phyloP scores from a whole-genome alignment of 148 eudicot genomes.

The Chenopodium suecicum region DNA sequence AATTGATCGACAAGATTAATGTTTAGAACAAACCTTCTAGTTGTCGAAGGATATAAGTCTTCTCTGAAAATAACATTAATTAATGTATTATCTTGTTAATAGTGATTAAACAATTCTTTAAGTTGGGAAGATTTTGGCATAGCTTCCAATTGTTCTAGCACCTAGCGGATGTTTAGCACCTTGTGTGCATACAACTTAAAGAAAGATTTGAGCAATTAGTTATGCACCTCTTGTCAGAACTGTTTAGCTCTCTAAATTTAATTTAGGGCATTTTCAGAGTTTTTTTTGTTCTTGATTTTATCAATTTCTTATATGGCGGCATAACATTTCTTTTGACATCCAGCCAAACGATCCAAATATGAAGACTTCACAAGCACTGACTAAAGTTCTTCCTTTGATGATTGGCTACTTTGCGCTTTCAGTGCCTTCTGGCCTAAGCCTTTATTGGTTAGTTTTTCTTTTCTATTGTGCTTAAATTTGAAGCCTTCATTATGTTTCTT shows the following conservation, averaged over 20 bases:
- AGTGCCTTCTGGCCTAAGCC: conserved; percentile 95
- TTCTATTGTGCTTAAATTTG: not conserved
- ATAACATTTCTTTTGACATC: conserved; percentile 9
- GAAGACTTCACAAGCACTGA: conserved; percentile 78
- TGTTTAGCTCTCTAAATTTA: not conserved
- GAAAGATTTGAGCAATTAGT: no score
- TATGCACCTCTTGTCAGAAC: not conserved
- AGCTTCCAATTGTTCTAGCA: no score
- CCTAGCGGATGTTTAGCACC: no score
- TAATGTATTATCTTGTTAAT: no score
- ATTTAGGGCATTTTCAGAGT: no score
- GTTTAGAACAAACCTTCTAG: no score
- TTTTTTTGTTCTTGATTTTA: not conserved
- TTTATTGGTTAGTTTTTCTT: conserved; percentile 67
- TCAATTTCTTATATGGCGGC: not conserved
- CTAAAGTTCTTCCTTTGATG: conserved; percentile 80
- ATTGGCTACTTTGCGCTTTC: conserved; percentile 95
- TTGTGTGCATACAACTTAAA: no score
- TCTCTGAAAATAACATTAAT: no score
- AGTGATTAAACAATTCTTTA: no score
- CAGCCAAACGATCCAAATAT: conserved; percentile 72
- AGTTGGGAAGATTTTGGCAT: no score
- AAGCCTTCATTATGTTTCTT: not conserved
- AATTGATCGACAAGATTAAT: no score
- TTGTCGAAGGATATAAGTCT: no score